Percentiles rank a stretch among this genome's conserved stretches.
Conservation (phyloP, 2,329 filamentous ascomycete species). For the Alternaria novae-zelandiae region DNA sequence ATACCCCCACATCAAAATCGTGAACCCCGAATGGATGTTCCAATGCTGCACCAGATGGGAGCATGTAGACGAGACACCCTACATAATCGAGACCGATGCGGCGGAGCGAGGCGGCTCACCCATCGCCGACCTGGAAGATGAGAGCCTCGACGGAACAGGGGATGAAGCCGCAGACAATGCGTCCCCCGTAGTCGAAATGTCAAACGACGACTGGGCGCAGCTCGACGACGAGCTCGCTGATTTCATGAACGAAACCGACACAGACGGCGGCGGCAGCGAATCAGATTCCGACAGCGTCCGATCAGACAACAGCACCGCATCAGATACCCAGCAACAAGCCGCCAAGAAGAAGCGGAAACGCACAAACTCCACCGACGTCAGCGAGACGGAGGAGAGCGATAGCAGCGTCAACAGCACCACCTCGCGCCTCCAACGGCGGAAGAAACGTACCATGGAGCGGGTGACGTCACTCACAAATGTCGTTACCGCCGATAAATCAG, state of each 20-base stretch:
- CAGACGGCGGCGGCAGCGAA: conserved; percentile 36
- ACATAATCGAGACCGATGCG: conserved; percentile 77
- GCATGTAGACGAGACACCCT: conserved; percentile 77
- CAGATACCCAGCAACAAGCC: conserved; percentile 24
- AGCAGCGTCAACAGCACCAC: conserved; percentile 41
- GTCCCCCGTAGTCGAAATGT: conserved; percentile 31
- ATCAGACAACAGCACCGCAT: conserved; percentile 38
- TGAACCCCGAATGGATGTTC: conserved; percentile 87
- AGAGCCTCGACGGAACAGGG: conserved; percentile 50
- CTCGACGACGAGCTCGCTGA: conserved; percentile 76
- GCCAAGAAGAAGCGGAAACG: conserved; percentile 48
- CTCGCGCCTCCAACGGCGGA: conserved; percentile 55
- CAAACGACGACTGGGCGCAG: conserved; percentile 52
- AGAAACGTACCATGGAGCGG: conserved; percentile 55
- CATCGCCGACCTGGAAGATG: conserved; percentile 52
- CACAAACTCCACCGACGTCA: conserved; percentile 38
- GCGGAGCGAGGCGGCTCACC: conserved; percentile 59
- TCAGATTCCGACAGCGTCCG: conserved; percentile 44
- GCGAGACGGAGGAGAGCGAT: conserved; percentile 53
- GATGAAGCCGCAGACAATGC: conserved; percentile 44
- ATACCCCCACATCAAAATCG: conserved; percentile 83
- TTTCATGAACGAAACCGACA: conserved; percentile 64
- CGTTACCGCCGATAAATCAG: conserved; percentile 47
- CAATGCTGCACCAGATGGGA: conserved; percentile 86
- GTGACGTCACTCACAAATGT: conserved; percentile 57